Base-by-base conservation (phyloP, 257 asterid species). In the Petunia axillaris region DNA sequence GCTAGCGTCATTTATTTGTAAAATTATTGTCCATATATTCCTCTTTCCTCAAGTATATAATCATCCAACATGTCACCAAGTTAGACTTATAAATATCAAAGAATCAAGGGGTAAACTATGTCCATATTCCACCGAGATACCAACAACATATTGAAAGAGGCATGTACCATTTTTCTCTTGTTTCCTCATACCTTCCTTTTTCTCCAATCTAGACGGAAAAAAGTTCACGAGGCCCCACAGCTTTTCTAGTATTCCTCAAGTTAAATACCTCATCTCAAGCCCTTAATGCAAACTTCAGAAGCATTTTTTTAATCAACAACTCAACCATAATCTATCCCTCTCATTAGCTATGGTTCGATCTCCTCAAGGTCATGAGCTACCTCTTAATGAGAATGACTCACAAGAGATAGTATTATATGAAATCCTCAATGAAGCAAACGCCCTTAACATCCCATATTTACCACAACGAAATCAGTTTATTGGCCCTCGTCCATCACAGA, bases 301-400 rank as follows among this genome's bases (percentile, higher is more conserved):
- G 59, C 71, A 55, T 15, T n/a, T 35, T 46, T 43, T 10, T 39
- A 74, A 14, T 25, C 25, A 25, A 25, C 25, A 25, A 25, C 25
- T 25, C 25, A 3, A 2, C 13, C 46, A 35, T n/a, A 63, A 64
- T 58, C 38, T 11, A 7, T 15, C 41, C 64, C 74, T 25, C 2
- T 25, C 38, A 5, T 11, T 40, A 76, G 82, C 55, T 54, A 90
- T 90, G 94, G 81, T 35, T 77, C 70, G 73, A 64, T 5, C 50
- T 4, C 71, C 80, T 2, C 86, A 81, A 52, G 78, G n/a, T 11
- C 64, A 58, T 16, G 91, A 83, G 40, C 8, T 79, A 3, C 91
- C 97, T 55, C 89, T 92, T 1, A 88, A 90, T 57, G 97, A 92
- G 87, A 91, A 91, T 4, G 97, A 90, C 60, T 91, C 97, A 0